Base-by-base conservation (phyloP, 2,329 filamentous ascomycete genomes). In the Dactylellina sp. region DNA sequence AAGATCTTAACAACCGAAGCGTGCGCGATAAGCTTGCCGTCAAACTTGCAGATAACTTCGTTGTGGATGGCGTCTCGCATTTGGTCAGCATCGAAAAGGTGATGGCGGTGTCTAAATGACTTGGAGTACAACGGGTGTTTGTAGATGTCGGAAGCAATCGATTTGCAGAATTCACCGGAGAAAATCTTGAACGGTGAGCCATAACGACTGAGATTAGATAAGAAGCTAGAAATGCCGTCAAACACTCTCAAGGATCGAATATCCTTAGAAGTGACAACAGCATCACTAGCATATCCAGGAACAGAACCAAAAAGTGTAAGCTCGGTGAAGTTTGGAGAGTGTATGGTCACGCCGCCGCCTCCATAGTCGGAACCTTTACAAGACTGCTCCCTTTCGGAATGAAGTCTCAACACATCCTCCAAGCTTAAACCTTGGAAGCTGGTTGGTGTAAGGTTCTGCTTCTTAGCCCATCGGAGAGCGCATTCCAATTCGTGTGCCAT, bases 131-230 rank as follows among this genome's bases (percentile, higher is more conserved):
- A 22, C n/a, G 61, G 70, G 22, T 74, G 70, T 28, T 74, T 66
- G 28, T 74, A 74, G 25, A 66, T 66, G 39, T 47, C 61, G 22
- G 70, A 74, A 32, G 70, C 46, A 12, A 74, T 66, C 2, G 70
- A 74, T 57, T 74, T 74, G 42, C 70, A 74, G 24, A 74, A 74
- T 42, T 74, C 70, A 9, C 70, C 70, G 22, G 70, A 62, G 24
- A 74, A 74, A 2, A 65, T 39, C 24, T 74, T 74, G 56, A 74
- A 74, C n/a, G 70, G 70, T 7, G 70, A 74, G 20, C 70, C 70
- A 50, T 61, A 66, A 7, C 50, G 61, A 40, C 55, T 66, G 32
- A 74, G 55, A 37, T 61, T 61, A 56, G 32, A 40, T 4, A 74
- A 39, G 25, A 74, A 74, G 7, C 55, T 46, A 42, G 61, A 49